Evolutionary conservation across 2,329 filamentous ascomycete genomes (phyloP).

Genomic region (Furcasterigmium sp.): DNA sequence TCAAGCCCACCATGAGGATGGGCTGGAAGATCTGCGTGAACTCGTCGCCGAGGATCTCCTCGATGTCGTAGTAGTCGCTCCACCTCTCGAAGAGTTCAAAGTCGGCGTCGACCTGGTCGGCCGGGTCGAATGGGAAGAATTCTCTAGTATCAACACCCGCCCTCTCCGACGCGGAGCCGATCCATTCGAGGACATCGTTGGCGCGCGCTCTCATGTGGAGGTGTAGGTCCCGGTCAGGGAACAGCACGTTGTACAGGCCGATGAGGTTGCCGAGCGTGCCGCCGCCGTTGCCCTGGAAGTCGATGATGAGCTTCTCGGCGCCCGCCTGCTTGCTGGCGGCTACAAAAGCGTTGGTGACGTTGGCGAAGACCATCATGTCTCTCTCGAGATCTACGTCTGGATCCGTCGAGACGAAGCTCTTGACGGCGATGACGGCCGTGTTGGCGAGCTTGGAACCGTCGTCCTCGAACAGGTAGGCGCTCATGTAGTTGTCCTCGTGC

Average conservation of each 20-base stretch:
- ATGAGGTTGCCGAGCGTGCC: constrained; percentile 28
- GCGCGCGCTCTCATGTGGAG: constrained; percentile 11
- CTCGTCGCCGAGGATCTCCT: constrained; percentile 22
- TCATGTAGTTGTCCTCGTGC: constrained; percentile 7
- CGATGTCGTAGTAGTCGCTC: constrained; percentile 35
- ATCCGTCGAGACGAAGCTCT: constrained; percentile 3
- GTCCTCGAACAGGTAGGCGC: constrained; percentile 7
- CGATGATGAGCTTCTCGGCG: constrained; percentile 58
- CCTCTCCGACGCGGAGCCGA: constrained; percentile 1
- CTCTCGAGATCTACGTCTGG: constrained; percentile 4
- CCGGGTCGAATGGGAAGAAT: constrained; percentile 7
- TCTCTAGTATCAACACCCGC: background rate
- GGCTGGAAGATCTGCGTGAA: constrained; percentile 25
- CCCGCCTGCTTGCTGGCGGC: constrained; percentile 33
- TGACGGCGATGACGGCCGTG: constrained; percentile 9
- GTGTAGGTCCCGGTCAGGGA: constrained; percentile 4
- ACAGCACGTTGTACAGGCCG: constrained; percentile 6
- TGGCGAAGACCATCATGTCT: constrained; percentile 31
- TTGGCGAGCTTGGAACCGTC: background rate
- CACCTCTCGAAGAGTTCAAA: constrained; percentile 20
- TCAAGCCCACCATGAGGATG: background rate
- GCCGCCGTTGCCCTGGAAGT: constrained; percentile 57
- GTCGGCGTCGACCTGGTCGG: constrained; percentile 11
- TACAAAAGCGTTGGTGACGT: constrained; percentile 40
- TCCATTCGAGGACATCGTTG: constrained; percentile 6